Base-by-base conservation (phyloP, 495 filamentous ascomycete species). In the Penicillium canariense region DNA sequence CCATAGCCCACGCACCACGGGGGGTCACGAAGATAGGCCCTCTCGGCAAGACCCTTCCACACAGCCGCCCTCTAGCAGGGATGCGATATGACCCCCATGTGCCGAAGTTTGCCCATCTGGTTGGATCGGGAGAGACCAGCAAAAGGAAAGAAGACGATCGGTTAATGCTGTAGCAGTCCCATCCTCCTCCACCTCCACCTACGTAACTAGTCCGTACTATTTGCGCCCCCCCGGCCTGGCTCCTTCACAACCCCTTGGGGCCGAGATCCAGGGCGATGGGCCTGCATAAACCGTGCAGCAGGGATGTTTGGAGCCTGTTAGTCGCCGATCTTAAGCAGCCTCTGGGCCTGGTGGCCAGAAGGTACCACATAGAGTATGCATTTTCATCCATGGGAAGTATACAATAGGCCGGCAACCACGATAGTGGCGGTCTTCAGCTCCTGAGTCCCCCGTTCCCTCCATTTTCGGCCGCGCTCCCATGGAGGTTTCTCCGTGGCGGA, bases 21-120 rank as follows among this genome's bases (percentile, higher is more conserved):
- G 67, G 65, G 68, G 60, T 64, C 64, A 62, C 59, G 65, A 62
- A 68, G 65, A 66, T 60, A 69, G 62, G 60, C 48, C 50, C 52
- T 50, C 44, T 62, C 59, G 51, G 62, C 53, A 56, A 61, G 53
- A 23, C 18, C 43, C 35, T 42, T 43, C 17, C 39, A n/a, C 28
- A 34, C 25, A 46, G 27, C 43, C 25, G 25, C 25, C 15, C 2
- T 15, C 3, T 28, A 17, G 28, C 26, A 26, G 26, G 22, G 43
- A 20, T n/a, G 27, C 43, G n/a, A 27, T 30, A 18, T 9, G 3
- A 30, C 55, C 31, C 34, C 47, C 60, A 60, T 62, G 62, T 65
- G 62, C 48, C 20, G 53, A 28, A 17, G 23, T 35, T 15, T 12
- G 38, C 15, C 17, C 18, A 22, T 52, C 31, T 65, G 59, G 59